A percentile compares a stretch with the other conserved stretches of the same genome.
phyloP scores from a whole-genome alignment of 2,329 filamentous ascomycete genomes.

The Calcarisporium arbuscula region DNA sequence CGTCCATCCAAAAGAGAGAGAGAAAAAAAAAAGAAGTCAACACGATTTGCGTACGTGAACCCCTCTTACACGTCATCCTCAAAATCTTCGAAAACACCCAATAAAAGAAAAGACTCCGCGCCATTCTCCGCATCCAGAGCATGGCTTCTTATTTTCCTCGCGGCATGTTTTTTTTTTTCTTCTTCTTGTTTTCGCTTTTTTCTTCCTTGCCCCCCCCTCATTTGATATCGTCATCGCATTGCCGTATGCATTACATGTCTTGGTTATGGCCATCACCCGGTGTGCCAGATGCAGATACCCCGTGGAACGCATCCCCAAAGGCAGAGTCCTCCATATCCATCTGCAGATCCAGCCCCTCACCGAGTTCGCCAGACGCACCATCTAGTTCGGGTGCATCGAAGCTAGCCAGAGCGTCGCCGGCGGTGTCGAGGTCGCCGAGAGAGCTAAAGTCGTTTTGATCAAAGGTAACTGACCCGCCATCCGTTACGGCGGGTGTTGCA shows the following conservation, averaged over 20 bases:
- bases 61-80: too few relatives aligned
- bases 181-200: slow-evolving; percentile 2
- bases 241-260: slow-evolving; percentile 21
- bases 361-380: slow-evolving; percentile 37
- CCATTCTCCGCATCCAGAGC: too few relatives aligned
- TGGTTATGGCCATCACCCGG: slow-evolving; percentile 26
- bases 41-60: too few relatives aligned
- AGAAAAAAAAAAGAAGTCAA: too few relatives aligned
- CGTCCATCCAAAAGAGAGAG: too few relatives aligned
- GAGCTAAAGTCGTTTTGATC: slow-evolving; percentile 58
- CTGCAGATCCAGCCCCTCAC: slow-evolving; percentile 51
- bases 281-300: slow-evolving; percentile 38
- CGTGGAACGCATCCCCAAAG: slow-evolving; percentile 78
- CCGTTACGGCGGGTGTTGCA: slow-evolving; percentile 37
- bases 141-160: background rate
- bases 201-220: slow-evolving; percentile 12
- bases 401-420: slow-evolving; percentile 62
- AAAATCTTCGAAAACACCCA: too few relatives aligned
- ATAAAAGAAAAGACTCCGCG: too few relatives aligned
- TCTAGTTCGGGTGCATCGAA: slow-evolving; percentile 55
- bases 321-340: slow-evolving; percentile 73
- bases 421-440: slow-evolving; percentile 61
- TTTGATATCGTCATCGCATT: background rate
- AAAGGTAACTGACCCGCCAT: slow-evolving; percentile 36
- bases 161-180: slow-evolving; percentile 1